These are phyloP conservation scores for Podaxis sp. DNA, from an alignment of 768 basidiomycete species.

Conservation along the genomic window DNA sequence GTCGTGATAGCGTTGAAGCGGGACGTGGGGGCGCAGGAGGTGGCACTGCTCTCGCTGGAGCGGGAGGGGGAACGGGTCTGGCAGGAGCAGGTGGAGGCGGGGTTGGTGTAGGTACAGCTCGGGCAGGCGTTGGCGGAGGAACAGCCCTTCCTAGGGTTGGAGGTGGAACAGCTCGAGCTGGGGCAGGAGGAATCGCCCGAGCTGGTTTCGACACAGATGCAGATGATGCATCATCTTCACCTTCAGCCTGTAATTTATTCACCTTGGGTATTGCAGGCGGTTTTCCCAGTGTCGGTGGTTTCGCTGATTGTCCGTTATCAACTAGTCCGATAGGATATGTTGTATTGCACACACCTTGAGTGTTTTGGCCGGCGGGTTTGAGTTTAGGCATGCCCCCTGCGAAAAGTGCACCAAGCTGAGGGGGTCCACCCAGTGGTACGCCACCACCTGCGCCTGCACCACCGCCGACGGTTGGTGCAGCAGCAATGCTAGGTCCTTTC, in stretches of 20 bases:
- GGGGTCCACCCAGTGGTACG: conserved; percentile 47
- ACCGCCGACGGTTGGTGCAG: conserved; percentile 16
- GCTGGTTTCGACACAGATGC: background rate
- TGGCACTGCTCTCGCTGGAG: background rate
- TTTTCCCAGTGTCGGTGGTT: conserved; percentile 62
- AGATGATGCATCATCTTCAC: conserved; percentile 18
- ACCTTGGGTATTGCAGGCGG: conserved; percentile 65
- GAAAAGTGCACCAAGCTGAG: conserved; percentile 83
- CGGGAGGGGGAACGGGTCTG: background rate
- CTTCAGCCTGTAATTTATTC: background rate
- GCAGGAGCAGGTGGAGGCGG: conserved; percentile 15
- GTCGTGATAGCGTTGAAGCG: conserved; percentile 10
- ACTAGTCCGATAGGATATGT: background rate
- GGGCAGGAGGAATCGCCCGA: conserved; percentile 21
- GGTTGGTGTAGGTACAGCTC: conserved; percentile 29
- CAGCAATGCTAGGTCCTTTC: conserved; percentile 3
- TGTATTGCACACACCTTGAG: conserved; percentile 43
- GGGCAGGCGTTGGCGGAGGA: conserved; percentile 33
- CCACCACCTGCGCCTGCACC: conserved; percentile 17
- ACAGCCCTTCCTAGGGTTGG: conserved; percentile 30
- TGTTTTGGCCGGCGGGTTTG: conserved; percentile 71
- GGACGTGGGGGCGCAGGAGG: conserved; percentile 8
- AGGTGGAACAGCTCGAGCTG: conserved; percentile 31
- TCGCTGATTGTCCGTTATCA: conserved; percentile 38
- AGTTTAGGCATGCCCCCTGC: conserved; percentile 92